A percentile compares a stretch with the other conserved stretches of the same genome.
Conservation (phyloP, 2,329 filamentous ascomycete genomes). For the Plectosphaerella cucumerina region DNA sequence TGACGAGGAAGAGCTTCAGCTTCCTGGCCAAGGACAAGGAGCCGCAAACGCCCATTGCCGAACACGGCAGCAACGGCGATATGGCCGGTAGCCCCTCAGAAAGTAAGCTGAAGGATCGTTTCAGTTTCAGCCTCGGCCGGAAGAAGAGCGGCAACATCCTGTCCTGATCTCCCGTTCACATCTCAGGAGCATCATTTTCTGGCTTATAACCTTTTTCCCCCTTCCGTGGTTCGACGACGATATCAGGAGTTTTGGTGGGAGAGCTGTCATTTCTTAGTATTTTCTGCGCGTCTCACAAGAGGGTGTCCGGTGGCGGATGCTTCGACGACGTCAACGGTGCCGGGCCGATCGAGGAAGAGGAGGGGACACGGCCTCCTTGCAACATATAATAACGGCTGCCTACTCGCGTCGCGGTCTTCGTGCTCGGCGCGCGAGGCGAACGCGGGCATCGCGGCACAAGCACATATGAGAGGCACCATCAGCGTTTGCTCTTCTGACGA, state of each 20-base stretch:
- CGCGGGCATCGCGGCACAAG: background rate
- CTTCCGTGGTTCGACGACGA: too few relatives aligned
- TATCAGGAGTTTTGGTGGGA: background rate
- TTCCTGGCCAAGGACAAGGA: conserved; percentile 55
- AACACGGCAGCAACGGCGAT: conserved; percentile 21
- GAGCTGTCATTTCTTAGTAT: conserved; percentile 2
- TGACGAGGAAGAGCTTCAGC: conserved; percentile 71
- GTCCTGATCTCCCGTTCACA: conserved; percentile 3
- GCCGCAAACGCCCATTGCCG: conserved; percentile 22
- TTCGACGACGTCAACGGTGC: too few relatives aligned
- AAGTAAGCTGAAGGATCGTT: conserved; percentile 56
- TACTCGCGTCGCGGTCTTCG: too few relatives aligned
- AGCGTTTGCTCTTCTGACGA: conserved; percentile 6
- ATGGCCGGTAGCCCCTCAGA: conserved; percentile 16
- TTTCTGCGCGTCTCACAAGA: conserved; percentile 6
- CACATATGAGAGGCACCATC: conserved; percentile 8
- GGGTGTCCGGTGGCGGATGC: conserved; percentile 2
- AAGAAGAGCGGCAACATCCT: conserved; percentile 62
- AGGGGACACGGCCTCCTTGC: too few relatives aligned
- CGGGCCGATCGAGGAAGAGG: too few relatives aligned
- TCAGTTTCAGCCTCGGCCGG: conserved; percentile 62
- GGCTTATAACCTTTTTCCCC: too few relatives aligned
- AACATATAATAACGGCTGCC: too few relatives aligned
- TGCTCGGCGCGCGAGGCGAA: conserved; percentile 3
- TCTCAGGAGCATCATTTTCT: too few relatives aligned